Percentiles rank a stretch among this genome's conserved stretches.
Conservation (phyloP, 768 basidiomycete species). For the Chiua virens region DNA sequence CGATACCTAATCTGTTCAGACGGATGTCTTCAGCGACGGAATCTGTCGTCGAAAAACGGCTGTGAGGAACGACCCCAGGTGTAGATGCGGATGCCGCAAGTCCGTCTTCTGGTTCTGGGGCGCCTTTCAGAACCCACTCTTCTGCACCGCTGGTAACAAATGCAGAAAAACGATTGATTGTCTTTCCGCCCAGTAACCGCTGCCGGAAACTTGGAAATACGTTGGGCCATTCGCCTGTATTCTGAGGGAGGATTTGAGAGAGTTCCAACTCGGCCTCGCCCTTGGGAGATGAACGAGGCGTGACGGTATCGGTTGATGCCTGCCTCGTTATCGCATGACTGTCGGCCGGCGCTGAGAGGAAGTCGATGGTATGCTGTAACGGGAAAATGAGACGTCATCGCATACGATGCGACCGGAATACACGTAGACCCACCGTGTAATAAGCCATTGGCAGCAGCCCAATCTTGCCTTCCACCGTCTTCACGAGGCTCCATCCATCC, state of each 20-base stretch:
- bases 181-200: conserved; percentile 74
- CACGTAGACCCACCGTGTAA: conserved; percentile 58
- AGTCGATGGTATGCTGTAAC: conserved; percentile 64
- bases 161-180: conserved; percentile 80
- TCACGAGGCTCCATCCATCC: conserved; percentile 82
- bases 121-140: conserved; percentile 76
- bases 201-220: conserved; percentile 67
- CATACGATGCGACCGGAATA: no score
- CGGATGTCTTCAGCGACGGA: conserved; percentile 43
- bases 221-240: conserved; percentile 65
- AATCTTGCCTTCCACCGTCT: conserved; percentile 53
- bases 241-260: conserved; percentile 56
- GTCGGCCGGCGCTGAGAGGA: conserved; percentile 49
- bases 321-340: conserved; percentile 25
- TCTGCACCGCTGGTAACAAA: conserved; percentile 88
- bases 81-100: conserved; percentile 14
- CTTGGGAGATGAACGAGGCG: conserved; percentile 43
- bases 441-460: conserved; percentile 71
- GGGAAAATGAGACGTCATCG: background rate
- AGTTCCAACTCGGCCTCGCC: conserved; percentile 23
- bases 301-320: conserved; percentile 46
- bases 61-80: conserved; percentile 15
- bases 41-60: conserved; percentile 30
- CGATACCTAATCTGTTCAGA: conserved; percentile 41
- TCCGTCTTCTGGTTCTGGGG: conserved; percentile 32